Percentiles rank a stretch among this genome's conserved stretches.
Conservation (phyloP, 2,329 filamentous ascomycete species). For the Colletotrichum lindemuthianum region DNA sequence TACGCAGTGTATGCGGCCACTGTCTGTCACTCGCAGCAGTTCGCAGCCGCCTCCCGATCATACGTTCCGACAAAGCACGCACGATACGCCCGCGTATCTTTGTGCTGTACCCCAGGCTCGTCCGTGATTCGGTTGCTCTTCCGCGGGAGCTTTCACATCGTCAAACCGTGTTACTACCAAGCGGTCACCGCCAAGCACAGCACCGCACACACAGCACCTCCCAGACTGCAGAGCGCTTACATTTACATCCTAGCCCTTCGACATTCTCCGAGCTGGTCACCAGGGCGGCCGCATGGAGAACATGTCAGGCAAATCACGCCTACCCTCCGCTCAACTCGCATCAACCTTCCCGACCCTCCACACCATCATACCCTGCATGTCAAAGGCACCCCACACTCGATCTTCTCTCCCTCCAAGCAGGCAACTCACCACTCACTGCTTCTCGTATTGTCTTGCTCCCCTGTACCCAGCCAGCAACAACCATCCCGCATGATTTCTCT, state of each 20-base stretch:
- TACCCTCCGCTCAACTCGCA: conserved; percentile 13
- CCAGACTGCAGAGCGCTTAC: background rate
- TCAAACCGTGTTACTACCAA: background rate
- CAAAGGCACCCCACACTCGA: conserved; percentile 31
- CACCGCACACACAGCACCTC: background rate
- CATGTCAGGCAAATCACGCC: conserved; percentile 33
- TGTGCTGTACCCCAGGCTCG: background rate
- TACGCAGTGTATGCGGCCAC: conserved; percentile 15
- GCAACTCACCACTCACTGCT: conserved; percentile 15
- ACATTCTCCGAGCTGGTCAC: conserved; percentile 17
- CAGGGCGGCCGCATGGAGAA: conserved; percentile 20
- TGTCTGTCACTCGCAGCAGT: conserved; percentile 29
- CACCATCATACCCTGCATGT: conserved; percentile 22
- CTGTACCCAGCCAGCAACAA: conserved; percentile 4
- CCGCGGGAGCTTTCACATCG: background rate
- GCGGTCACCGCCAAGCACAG: background rate
- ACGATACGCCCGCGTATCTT: background rate
- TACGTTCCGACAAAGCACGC: conserved; percentile 6
- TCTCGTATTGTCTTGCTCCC: conserved; percentile 29
- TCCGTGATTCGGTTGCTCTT: conserved; percentile 7
- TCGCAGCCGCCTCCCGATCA: conserved; percentile 24
- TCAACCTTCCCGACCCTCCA: conserved; percentile 25
- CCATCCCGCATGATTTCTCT: conserved; percentile 31
- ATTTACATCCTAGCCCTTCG: conserved; percentile 12
- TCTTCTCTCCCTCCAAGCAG: conserved; percentile 12